phyloP scores from a whole-genome alignment of 1,284 basidiomycete species.

The Puccinia horiana region DNA sequence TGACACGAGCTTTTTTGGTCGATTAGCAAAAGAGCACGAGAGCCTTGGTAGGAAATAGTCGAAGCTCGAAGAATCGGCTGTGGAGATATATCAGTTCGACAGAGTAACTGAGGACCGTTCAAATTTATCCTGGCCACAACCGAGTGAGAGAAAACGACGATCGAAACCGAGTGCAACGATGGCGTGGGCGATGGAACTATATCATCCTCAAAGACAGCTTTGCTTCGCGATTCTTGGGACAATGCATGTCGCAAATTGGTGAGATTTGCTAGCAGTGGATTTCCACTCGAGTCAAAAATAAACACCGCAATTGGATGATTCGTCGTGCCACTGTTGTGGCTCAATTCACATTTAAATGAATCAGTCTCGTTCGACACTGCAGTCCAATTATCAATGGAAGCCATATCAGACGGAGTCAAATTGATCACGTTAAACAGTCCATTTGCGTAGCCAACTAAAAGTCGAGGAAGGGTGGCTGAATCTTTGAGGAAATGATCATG shows the following conservation, averaged over 20 bases:
- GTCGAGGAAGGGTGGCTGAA: slow-evolving; percentile 30
- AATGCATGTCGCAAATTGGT: slow-evolving; percentile 21
- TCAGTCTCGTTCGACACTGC: slow-evolving; percentile 13
- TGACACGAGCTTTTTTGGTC: slow-evolving; percentile 32
- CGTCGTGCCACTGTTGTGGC: neutral
- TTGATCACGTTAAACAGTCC: slow-evolving; percentile 29
- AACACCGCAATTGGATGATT: slow-evolving; percentile 31
- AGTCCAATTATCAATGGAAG: slow-evolving; percentile 45
- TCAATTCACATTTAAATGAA: slow-evolving; percentile 14
- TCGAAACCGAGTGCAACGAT: slow-evolving; percentile 7
- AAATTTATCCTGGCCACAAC: slow-evolving; percentile 21
- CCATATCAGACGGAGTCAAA: slow-evolving; percentile 38
- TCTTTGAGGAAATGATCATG: slow-evolving; percentile 4
- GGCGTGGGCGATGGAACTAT: neutral
- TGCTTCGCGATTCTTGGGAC: slow-evolving; percentile 15
- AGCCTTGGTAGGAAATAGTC: slow-evolving; percentile 15
- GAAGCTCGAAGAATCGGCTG: slow-evolving; percentile 31
- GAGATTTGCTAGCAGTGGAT: slow-evolving; percentile 18
- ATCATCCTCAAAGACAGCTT: slow-evolving; percentile 19
- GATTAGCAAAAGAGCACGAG: slow-evolving; percentile 37
- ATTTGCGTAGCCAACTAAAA: slow-evolving; percentile 30
- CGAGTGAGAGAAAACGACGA: slow-evolving; percentile 29
- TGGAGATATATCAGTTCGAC: slow-evolving; percentile 4
- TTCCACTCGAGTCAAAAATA: slow-evolving; percentile 25
- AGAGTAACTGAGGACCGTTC: slow-evolving; percentile 36